These are phyloP conservation scores for Xylaria sp. DNA, from an alignment of 2,329 filamentous ascomycete species.

Conservation along the genomic window DNA sequence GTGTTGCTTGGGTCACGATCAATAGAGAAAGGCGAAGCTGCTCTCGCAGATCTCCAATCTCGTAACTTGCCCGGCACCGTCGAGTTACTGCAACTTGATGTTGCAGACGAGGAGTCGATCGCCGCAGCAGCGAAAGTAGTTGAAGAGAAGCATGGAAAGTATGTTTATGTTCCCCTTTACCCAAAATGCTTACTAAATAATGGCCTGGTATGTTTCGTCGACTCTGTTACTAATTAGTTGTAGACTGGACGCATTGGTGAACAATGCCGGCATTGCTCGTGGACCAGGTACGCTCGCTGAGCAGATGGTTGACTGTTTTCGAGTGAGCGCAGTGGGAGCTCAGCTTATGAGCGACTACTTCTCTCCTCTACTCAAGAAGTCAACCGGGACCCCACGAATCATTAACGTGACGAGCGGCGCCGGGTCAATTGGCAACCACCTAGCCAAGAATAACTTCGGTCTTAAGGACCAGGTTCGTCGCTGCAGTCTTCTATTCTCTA, in stretches of 20 bases:
- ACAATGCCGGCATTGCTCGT: slow-evolving; percentile 23
- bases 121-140: slow-evolving; percentile 18
- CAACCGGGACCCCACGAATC: slow-evolving; percentile 6
- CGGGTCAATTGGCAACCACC: slow-evolving; percentile 21
- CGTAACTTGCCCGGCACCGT: slow-evolving; percentile 26
- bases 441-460: slow-evolving; percentile 12
- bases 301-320: slow-evolving; percentile 27
- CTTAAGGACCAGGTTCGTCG: not conserved
- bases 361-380: slow-evolving; percentile 8
- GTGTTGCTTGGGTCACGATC: slow-evolving; percentile 23
- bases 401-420: slow-evolving; percentile 28
- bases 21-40: slow-evolving; percentile 15
- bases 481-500: not conserved
- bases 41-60: slow-evolving; percentile 11
- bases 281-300: slow-evolving; percentile 11
- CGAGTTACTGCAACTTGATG: slow-evolving; percentile 22
- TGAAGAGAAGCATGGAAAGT: slow-evolving; percentile 28
- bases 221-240: not conserved
- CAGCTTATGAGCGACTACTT: slow-evolving; percentile 23
- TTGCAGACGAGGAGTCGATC: slow-evolving; percentile 22
- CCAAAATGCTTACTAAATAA: too few species aligned
- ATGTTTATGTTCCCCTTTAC: not conserved
- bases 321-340: slow-evolving; percentile 18
- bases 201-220: not conserved
- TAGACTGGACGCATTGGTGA: slow-evolving; percentile 26